Evolutionary conservation across 2,329 filamentous ascomycete genomes (phyloP), one percentile per base, ranked within the genome.

Genomic region (Aspergillus niger): DNA sequence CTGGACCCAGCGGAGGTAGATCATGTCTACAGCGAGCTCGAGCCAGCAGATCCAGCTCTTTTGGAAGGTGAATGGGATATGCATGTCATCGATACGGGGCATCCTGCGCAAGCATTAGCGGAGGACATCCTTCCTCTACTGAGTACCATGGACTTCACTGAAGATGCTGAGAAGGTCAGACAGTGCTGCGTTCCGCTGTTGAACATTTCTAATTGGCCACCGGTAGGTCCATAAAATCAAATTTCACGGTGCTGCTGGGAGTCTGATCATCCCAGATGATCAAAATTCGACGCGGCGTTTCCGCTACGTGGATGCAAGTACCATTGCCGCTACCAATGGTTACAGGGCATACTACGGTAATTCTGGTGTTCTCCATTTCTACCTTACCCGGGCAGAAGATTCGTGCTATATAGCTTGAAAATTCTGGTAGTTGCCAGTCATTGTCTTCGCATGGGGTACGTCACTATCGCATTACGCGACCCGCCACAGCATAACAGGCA

Each of bases 21-120:
- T 13, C 15, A 41, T n/a, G 13, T 28, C 52, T 55, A 44, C 52
- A 30, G 17, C 13, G 15, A 41, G 13, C 52, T 55, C 2, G 10
- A 28, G 15, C 38, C 38, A n/a, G 52, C 28, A 2, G 5, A 24
- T 8, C 36, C 38, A 0, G 1, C 10, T 1, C 6, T 13, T 8
- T 1, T 55, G 20, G 24, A 43, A 3, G 52, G 52, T 2, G 52
- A 55, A 44, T 55, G 52, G 52, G 28, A 43, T 26, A 41, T 55
- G 38, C 39, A 55, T 30, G 24, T 55, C 1, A 26, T 55, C 8
- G 52, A 55, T 17, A 55, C 52, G 8, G 39, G 52, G 4, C 38
- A 55, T 55, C 52, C 52, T 13, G 52, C 52, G 11, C 52, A 55
- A n/a, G 36, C 38, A 7, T 22, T 55, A 6, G 52, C 52, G 8